Evolutionary conservation across 805 yeast species (phyloP), one percentile per base, ranked within the genome.

Genomic region (Yarrowia alimentaria): DNA sequence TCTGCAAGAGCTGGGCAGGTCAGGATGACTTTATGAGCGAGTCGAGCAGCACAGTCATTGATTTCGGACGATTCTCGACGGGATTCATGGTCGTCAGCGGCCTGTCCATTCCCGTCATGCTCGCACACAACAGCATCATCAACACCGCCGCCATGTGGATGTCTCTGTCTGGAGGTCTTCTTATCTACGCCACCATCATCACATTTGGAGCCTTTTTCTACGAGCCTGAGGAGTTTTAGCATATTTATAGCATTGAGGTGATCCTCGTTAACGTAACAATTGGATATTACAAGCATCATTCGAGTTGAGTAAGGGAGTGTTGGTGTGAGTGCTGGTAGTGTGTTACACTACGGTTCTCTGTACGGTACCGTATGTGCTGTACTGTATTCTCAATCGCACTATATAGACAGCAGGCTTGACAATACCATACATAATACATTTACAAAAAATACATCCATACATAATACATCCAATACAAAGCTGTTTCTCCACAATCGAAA

Each of bases 161-260:
- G 81, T 84, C 95, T 38, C 76, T 86, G 24, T 52, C 73, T 10
- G 99, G 98, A 12, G 98, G 98, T n/a, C 56, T 75, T 14, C 74
- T 90, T 54, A 86, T 91, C 37, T 90, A 85, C 67, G 77, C 81
- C 5, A 83, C 96, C 6, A 88, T 91, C 24, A 83, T 86, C 43
- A 78, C 86, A 6, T 91, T 91, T 64, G 81, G 86, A 4, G 72
- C 81, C 63, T 87, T 85, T 61, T 91, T 91, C 72, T 80, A 78
- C 53, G 78, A 78, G 19, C 56, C 67, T 22, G 76, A 72, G 24
- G 75, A 72, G 53, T 70, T 65, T 54, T 70, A 40, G 47, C 29
- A 25, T 40, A 40, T 40, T 40, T 40, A 40, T 40, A 40, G 47
- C 47, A 40, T 26, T n/a, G 29, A 29, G 19, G 37, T 20, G 37